Evolutionary conservation across 495 filamentous ascomycete species (phyloP), one percentile per base, ranked within the genome.

Genomic region (Penicillium antarcticum): DNA sequence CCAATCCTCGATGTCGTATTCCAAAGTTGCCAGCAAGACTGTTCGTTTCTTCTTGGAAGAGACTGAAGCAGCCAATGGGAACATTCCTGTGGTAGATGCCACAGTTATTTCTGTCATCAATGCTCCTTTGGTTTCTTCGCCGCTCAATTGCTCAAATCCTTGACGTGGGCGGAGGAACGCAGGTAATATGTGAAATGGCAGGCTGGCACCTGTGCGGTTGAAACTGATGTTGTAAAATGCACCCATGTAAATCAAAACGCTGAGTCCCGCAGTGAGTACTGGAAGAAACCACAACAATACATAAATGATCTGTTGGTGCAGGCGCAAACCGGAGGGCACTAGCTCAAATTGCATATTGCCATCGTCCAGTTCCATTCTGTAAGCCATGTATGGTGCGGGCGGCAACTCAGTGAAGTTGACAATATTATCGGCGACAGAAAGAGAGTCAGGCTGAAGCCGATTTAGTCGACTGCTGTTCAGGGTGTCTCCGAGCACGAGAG

Each of bases 1-100:
- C 77, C 84, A 87, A 56, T 87, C 85, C 47, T 87, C 83, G 51
- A 88, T 87, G 48, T 86, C 81, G 60, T 87, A 88, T 61, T 87
- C 85, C 80, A 88, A 85, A 36, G 84, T 87, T 8, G 84, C 84
- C 39, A 87, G 85, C 10, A 88, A 69, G 4, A 86, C 80, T 42
- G 76, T 82, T 9, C 80, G 71, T n/a, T 78, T 55, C 42, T 64
- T 72, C 9, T 61, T 69, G 2, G 69, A 60, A 7, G 62, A 53
- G 10, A 52, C 37, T 63, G 51, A 75, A 74, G 3, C 68, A 67
- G 6, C 26, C 26, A 29, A 29, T 6, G 26, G 26, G 26, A 29
- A 29, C 2, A 29, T 29, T 10, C 26, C 26, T 7, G 26, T 7
- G 26, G 26, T 29, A 29, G 26, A 29, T 29, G 26, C 2, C 26